Evolutionary conservation across 352 stramenopile species (phyloP), one percentile per base, ranked within the genome.

Genomic region (Phytophthora sp.): DNA sequence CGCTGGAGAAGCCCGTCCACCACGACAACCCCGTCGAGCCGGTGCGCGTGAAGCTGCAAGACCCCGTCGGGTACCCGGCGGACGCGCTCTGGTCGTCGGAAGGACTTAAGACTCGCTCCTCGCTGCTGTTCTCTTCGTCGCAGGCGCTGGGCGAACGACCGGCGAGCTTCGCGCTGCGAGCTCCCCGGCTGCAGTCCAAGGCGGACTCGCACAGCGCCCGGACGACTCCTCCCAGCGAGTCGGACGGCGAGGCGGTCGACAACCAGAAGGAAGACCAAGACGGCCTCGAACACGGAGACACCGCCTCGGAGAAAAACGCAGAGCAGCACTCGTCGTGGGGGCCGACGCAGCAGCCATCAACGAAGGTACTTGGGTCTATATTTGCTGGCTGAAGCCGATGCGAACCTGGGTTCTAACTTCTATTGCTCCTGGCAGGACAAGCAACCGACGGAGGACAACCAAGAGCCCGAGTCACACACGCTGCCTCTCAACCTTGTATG

Each of bases 51-150:
- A 87, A 85, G 76, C 68, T 87, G 44, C 76, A 85, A 62, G 71
- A 84, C 39, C 76, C 76, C 17, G 57, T 66, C 20, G 62, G 74
- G 26, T 82, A 67, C 35, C 48, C 72, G 18, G 69, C 73, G 24
- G 63, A 76, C 30, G 65, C 81, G 23, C 51, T 90, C 20, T 93
- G 84, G 84, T 84, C 84, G 23, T 74, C 79, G 11, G 82, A 87
- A 45, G 82, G 84, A 12, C 69, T 91, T 20, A 57, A 72, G 20
- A 43, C 73, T 17, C 76, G 76, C 39, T 53, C 71, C 1, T 76
- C 83, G 21, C 62, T 83, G 42, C 72, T 92, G 17, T 89, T 86
- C 51, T 77, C 69, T 6, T 35, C 64, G 30, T 73, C 68, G 23
- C 69, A 77, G 46, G 34, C 49, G 17, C 27, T 64, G 45, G 57